Evolutionary conservation across 2,329 filamentous ascomycete genomes (phyloP).

Genomic region (Mycosphaerella sp.): DNA sequence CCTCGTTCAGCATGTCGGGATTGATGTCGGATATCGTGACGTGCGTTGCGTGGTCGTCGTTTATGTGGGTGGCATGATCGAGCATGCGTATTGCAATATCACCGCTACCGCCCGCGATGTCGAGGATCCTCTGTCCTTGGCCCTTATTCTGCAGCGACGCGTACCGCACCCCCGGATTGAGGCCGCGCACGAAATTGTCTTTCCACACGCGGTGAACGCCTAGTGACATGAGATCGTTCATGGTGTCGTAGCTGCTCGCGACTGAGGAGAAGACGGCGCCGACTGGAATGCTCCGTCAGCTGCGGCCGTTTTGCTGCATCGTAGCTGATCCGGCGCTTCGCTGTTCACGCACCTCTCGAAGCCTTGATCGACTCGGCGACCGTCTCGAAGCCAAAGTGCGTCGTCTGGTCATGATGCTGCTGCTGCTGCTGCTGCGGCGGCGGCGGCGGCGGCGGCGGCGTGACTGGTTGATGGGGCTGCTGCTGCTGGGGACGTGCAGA

Average conservation of each 20-base stretch:
- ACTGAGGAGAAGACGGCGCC: constrained; percentile 91
- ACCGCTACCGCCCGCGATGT: constrained; percentile 93
- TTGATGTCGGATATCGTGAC: constrained; percentile 97
- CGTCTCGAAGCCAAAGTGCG: constrained; percentile 88
- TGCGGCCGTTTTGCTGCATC: background rate
- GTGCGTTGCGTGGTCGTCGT: constrained; percentile 70
- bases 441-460: constrained; percentile 18
- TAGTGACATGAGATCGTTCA: constrained; percentile 99
- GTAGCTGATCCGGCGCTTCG: background rate
- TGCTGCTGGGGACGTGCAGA: constrained; percentile 7
- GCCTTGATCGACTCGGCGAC: constrained; percentile 75
- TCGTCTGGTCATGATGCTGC: constrained; percentile 52
- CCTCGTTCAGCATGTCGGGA: constrained; percentile 85
- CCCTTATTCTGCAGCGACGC: constrained; percentile 34
- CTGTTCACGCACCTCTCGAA: constrained; percentile 46
- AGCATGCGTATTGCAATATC: constrained; percentile 98
- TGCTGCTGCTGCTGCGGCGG: constrained; percentile 31
- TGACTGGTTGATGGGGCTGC: constrained; percentile 9
- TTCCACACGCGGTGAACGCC: constrained; percentile 97
- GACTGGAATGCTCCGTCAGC: constrained; percentile 46
- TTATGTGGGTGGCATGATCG: constrained; percentile 73
- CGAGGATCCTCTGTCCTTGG: constrained; percentile 69
- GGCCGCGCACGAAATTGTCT: constrained; percentile 86
- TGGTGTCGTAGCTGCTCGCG: constrained; percentile 87
- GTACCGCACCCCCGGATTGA: constrained; percentile 68